Evolutionary conservation across 192 early-diverging fungal species (phyloP).

Genomic region (Coemansia sp.): DNA sequence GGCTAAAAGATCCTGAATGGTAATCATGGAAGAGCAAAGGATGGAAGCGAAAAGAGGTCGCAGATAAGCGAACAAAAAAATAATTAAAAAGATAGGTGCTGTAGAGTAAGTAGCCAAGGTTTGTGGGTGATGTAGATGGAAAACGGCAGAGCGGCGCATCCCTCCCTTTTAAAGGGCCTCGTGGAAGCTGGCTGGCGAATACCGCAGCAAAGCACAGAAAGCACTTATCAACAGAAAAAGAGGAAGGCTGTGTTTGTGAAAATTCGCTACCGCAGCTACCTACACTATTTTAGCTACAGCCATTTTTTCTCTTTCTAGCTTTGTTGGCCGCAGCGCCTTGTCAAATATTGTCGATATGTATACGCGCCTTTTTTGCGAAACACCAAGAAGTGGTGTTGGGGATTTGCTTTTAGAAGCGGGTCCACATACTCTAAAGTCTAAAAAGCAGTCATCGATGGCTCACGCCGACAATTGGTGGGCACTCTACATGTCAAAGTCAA

Average conservation of each 20-base stretch:
- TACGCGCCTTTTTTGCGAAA: neutral
- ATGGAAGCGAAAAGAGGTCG: neutral
- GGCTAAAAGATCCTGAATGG: slow-evolving; percentile 23
- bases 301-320: neutral
- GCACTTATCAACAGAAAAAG: neutral
- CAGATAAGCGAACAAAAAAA: neutral
- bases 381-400: neutral
- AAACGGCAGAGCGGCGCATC: neutral
- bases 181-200: neutral
- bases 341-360: neutral
- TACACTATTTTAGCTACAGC: neutral
- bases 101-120: neutral
- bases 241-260: neutral
- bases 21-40: slow-evolving; percentile 15
- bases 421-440: neutral
- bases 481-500: neutral
- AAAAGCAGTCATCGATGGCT: neutral
- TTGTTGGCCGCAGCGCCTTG: neutral
- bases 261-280: neutral
- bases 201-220: neutral
- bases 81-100: neutral
- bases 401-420: neutral
- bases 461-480: neutral
- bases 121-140: neutral
- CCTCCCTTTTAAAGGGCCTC: neutral